Percentiles rank a stretch among this genome's conserved stretches.
Conservation (phyloP, 495 filamentous ascomycete species). For the Opeltia flavorubescens region DNA sequence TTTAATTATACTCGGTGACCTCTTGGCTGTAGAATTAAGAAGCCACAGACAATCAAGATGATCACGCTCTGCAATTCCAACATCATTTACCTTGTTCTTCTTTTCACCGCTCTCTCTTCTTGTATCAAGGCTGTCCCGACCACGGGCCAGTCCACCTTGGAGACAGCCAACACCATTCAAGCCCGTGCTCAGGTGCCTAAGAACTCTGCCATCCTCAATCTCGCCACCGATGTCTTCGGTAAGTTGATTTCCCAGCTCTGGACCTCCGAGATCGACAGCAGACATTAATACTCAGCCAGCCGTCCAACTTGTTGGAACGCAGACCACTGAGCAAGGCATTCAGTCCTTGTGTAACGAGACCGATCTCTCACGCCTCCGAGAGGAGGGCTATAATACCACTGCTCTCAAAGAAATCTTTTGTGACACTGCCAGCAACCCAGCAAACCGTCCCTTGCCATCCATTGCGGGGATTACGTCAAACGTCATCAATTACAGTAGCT, state of each 20-base stretch:
- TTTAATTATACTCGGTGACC: too few species aligned
- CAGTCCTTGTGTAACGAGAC: not conserved
- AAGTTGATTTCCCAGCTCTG: not conserved
- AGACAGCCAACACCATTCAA: not conserved
- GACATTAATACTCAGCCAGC: not conserved
- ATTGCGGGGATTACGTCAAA: not conserved
- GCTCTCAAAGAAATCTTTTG: not conserved
- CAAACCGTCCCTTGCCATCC: not conserved
- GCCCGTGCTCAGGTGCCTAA: not conserved
- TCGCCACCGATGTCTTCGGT: not conserved
- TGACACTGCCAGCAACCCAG: not conserved
- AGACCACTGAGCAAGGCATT: not conserved
- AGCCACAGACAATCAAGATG: not conserved
- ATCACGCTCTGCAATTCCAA: not conserved
- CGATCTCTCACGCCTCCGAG: not conserved
- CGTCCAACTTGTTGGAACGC: not conserved
- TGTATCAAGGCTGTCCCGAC: not conserved
- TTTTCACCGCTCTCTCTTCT: not conserved
- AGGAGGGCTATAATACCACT: not conserved
- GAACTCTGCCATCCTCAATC: not conserved
- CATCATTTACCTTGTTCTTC: not conserved
- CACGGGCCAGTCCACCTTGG: not conserved
- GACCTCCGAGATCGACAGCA: too few species aligned
- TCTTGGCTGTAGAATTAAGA: not conserved
- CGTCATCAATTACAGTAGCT: not conserved